Base-by-base conservation (phyloP, 495 filamentous ascomycete genomes). In the Diplogelasinospora grovesii region DNA sequence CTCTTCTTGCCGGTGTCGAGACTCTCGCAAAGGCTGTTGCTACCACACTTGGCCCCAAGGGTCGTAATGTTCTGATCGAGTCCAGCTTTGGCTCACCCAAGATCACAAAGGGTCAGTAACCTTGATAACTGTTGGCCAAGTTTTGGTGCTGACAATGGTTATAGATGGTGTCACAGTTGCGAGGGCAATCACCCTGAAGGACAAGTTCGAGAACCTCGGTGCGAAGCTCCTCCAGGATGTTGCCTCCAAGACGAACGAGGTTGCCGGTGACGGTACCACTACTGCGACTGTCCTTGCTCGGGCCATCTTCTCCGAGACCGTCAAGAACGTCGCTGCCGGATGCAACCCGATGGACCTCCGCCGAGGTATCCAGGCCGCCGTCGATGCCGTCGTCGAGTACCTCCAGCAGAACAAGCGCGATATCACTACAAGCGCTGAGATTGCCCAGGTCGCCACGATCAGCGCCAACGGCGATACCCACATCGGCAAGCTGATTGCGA, bases 331-430 rank as follows among this genome's bases (percentile, higher is more conserved):
- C 50, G 92, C 92, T 49, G 93, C 92, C 43, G 92, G 92, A 50
- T 98, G 93, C 83, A 98, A 97, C 74, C 92, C 92, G 44, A 98
- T 98, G 92, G 92, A 98, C 64, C 80, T 98, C 49, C 81, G 92
- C 59, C 79, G 92, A 52, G 92, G 92, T 61, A 96, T 89, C 49
- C 92, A 98, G 71, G 86, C 90, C 49, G 92, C 90, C 30, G 90
- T 97, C 41, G 87, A 94, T 22, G 83, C 89, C 43, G 92, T 93
- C 39, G 88, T 97, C 40, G 78, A 92, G 56, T 98, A 87, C 69
- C 77, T 98, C 48, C 82, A 86, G 73, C 71, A 81, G 63, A 89
- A 98, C 75, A 92, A 89, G 78, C 82, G 86, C 47, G 87, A 94
- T 67, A 93, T 98, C 65, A 98, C 92, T 46, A 97, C 92, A 26